A percentile compares a stretch with the other conserved stretches of the same genome.
phyloP scores from a whole-genome alignment of 805 yeast species.

The Saitoella complicata region DNA sequence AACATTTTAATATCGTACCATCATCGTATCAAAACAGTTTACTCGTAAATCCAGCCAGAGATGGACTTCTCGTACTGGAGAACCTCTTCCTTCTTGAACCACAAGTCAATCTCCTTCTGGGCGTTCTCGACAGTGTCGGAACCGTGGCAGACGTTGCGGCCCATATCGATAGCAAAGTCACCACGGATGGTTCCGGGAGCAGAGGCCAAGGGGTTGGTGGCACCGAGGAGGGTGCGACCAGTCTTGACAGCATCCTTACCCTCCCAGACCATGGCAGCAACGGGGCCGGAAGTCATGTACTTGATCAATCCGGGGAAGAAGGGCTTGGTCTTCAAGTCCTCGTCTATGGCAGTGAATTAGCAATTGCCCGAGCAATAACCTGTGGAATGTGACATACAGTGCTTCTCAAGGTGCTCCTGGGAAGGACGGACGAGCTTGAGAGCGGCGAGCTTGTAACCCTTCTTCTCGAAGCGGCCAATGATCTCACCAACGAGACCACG shows the following conservation, averaged over 20 bases:
- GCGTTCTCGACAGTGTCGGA: constrained; percentile 98
- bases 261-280: constrained; percentile 98
- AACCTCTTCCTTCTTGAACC: constrained; percentile 98
- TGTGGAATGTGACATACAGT: constrained; percentile 32
- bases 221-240: constrained; percentile 94
- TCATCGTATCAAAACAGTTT: constrained; percentile 18
- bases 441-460: constrained; percentile 90
- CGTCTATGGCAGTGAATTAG: too few species aligned
- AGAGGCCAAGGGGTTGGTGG: constrained; percentile 93
- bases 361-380: too few species aligned
- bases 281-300: constrained; percentile 97
- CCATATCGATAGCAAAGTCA: constrained; percentile 95
- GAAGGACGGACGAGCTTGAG: constrained; percentile 81
- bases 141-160: constrained; percentile 99
- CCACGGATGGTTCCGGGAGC: constrained; percentile 99
- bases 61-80: constrained; percentile 78
- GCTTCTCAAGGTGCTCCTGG: constrained; percentile 75
- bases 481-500: constrained; percentile 89
- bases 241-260: constrained; percentile 99
- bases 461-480: constrained; percentile 83
- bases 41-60: constrained; percentile 89
- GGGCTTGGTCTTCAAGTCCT: constrained; percentile 69
- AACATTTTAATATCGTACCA: too few species aligned
- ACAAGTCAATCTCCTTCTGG: constrained; percentile 81
- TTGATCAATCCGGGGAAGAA: constrained; percentile 93